Conservation (phyloP, 495 filamentous ascomycete genomes). For the Xylaria sp. region DNA sequence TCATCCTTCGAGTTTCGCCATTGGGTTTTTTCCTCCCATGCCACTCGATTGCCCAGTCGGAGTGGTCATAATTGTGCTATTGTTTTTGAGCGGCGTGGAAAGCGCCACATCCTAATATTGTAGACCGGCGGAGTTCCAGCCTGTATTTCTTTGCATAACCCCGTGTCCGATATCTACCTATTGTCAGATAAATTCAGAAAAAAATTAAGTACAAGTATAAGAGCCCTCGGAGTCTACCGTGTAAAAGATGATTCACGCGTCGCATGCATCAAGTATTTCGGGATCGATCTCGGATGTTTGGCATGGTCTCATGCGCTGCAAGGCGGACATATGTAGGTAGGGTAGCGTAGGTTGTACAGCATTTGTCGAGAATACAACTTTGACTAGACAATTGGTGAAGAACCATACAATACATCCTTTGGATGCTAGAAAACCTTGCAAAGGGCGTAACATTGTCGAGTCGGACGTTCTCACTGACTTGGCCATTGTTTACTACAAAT, state of each 20-base stretch:
- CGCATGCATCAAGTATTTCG: conserved; percentile 17
- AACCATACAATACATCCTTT: conserved; percentile 19
- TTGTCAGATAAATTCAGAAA: conserved; percentile 5
- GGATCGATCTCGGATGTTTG: conserved; percentile 25
- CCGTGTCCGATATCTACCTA: not conserved
- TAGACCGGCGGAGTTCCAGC: not conserved
- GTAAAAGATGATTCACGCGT: not conserved
- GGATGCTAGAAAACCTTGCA: conserved; percentile 1
- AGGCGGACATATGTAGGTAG: conserved; percentile 20
- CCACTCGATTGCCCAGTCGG: not conserved
- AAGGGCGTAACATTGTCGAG: conserved; percentile 8
- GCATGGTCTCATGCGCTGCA: conserved; percentile 17
- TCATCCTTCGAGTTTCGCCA: not conserved
- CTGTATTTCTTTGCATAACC: not conserved
- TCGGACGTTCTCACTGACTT: not conserved
- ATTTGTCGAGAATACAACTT: conserved; percentile 9
- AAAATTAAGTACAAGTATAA: not conserved
- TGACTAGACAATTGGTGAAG: not conserved
- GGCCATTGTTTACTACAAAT: conserved; percentile 28
- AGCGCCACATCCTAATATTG: not conserved
- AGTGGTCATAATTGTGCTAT: not conserved
- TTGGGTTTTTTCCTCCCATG: conserved; percentile 8
- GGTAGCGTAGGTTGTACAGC: conserved; percentile 23
- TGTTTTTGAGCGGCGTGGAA: conserved; percentile 1
- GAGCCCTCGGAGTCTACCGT: conserved; percentile 1